Evolutionary conservation across 2,329 filamentous ascomycete species (phyloP).

Genomic region (Lasiodiplodia sp.): DNA sequence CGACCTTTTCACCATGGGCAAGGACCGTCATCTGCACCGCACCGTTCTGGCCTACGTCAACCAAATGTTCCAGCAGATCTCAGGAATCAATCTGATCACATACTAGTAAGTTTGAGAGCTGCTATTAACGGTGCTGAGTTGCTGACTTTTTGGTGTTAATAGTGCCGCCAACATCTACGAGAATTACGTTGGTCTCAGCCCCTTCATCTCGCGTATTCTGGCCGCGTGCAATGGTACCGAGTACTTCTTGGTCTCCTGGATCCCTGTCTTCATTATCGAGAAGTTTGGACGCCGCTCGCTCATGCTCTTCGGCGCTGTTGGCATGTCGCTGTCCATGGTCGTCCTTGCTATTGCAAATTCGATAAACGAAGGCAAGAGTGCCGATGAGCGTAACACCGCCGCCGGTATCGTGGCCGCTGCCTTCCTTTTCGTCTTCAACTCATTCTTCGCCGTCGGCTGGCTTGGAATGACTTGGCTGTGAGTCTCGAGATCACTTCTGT

Average conservation of each 20-base stretch:
- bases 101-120: slow-evolving; percentile 3
- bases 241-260: slow-evolving; percentile 52
- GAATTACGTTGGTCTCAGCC: slow-evolving; percentile 48
- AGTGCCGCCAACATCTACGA: slow-evolving; percentile 52
- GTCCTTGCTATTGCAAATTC: slow-evolving; percentile 45
- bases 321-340: slow-evolving; percentile 46
- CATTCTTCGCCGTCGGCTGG: slow-evolving; percentile 90
- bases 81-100: slow-evolving; percentile 43
- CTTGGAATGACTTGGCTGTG: slow-evolving; percentile 68
- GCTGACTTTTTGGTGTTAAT: slow-evolving; percentile 36
- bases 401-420: slow-evolving; percentile 61
- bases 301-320: slow-evolving; percentile 48
- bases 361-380: slow-evolving; percentile 33
- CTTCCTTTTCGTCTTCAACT: slow-evolving; percentile 92
- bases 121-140: background rate
- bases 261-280: slow-evolving; percentile 51
- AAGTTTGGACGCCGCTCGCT: slow-evolving; percentile 47
- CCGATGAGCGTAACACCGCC: slow-evolving; percentile 20
- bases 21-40: slow-evolving; percentile 64
- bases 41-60: slow-evolving; percentile 64
- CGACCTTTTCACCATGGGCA: slow-evolving; percentile 66
- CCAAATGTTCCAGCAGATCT: slow-evolving; percentile 62
- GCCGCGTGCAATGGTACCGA: slow-evolving; percentile 53
- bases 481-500: background rate
- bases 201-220: slow-evolving; percentile 44